Percentiles rank a stretch among this genome's conserved stretches.
These are phyloP conservation scores for Lupinus albus DNA, from an alignment of 306 rosid genomes.

Conservation along the genomic window DNA sequence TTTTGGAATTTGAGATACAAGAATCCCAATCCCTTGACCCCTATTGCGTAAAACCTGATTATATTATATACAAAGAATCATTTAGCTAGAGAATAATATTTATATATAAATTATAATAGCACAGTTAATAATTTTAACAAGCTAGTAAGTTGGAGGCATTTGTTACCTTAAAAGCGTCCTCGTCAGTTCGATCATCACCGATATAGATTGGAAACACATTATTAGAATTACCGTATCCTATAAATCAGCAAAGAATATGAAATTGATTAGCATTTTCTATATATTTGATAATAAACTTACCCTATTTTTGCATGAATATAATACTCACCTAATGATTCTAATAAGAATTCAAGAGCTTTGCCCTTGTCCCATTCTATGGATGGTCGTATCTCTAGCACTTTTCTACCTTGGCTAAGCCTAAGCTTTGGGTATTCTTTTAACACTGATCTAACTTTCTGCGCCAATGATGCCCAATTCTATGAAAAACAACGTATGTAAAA, in stretches of 20 bases:
- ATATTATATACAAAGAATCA: not conserved
- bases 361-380: conserved; percentile 97
- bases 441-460: conserved; percentile 69
- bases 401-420: conserved; percentile 70
- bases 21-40: conserved; percentile 86
- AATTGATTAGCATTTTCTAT: not conserved
- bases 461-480: conserved; percentile 76
- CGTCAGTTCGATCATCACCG: conserved; percentile 91
- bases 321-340: conserved; percentile 68
- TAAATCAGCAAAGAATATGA: not conserved
- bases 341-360: conserved; percentile 88
- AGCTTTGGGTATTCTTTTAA: conserved; percentile 70
- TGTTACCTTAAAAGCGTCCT: conserved; percentile 88
- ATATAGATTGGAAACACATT: conserved; percentile 72
- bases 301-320: not conserved
- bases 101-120: not conserved
- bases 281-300: conserved; percentile 1
- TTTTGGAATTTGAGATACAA: conserved; percentile 77
- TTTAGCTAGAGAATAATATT: not conserved
- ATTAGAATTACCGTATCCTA: conserved; percentile 70
- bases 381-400: conserved; percentile 91
- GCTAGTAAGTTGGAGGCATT: not conserved
- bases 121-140: not conserved
- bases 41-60: conserved; percentile 63
- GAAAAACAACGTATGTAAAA: not conserved